Evolutionary conservation across 2,329 filamentous ascomycete genomes (phyloP).

Genomic region (Fusarium sp.): DNA sequence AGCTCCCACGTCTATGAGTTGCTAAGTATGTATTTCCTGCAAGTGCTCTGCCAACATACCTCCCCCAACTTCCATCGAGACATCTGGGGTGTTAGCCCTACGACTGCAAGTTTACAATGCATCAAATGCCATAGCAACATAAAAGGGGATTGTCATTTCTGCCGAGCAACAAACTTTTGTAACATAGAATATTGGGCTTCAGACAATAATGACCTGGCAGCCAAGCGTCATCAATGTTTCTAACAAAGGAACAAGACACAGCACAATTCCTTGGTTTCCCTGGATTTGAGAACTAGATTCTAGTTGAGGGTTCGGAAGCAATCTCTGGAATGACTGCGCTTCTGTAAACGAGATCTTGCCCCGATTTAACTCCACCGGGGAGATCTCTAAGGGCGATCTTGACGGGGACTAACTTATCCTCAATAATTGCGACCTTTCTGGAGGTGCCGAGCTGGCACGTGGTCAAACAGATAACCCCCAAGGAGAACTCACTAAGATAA

Average conservation of each 20-base stretch:
- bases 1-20: slow-evolving; percentile 25
- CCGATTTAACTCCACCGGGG: slow-evolving; percentile 18
- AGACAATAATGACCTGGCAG: neutral
- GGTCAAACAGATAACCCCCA: neutral
- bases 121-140: slow-evolving; percentile 24
- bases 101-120: slow-evolving; percentile 1
- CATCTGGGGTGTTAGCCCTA: slow-evolving; percentile 8
- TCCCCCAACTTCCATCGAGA: slow-evolving; percentile 24
- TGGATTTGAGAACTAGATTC: neutral
- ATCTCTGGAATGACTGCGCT: slow-evolving; percentile 16
- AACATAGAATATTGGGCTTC: neutral
- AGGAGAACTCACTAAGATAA: neutral
- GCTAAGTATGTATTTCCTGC: slow-evolving; percentile 13
- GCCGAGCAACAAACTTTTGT: slow-evolving; percentile 11
- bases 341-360: slow-evolving; percentile 3
- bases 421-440: neutral
- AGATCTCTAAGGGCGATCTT: slow-evolving; percentile 8
- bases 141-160: neutral
- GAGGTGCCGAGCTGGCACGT: neutral
- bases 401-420: neutral
- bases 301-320: neutral
- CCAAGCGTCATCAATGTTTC: neutral
- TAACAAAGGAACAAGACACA: slow-evolving; percentile 19
- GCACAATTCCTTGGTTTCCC: slow-evolving; percentile 1
- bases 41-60: slow-evolving; percentile 26